These are phyloP conservation scores for Linum tenue DNA, from an alignment of 345 rosid genomes.

Conservation along the genomic window DNA sequence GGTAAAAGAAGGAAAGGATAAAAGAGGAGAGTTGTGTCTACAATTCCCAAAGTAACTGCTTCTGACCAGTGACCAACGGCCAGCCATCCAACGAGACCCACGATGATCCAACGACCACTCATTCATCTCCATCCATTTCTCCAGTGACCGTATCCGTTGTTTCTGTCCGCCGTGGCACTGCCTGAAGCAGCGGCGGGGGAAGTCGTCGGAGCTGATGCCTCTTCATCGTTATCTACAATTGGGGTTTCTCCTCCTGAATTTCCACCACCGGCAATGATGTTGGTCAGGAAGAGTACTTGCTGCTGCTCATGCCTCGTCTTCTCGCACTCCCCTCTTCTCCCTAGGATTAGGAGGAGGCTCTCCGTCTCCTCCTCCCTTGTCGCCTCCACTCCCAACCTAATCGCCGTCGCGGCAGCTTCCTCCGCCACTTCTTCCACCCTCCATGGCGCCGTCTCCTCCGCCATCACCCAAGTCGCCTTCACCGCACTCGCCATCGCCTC, in stretches of 20 bases:
- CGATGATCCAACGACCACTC: background rate
- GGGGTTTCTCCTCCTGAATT: too few species aligned
- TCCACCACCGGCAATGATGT: background rate
- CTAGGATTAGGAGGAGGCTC: background rate
- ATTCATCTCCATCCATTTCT: background rate
- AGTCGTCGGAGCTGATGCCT: background rate
- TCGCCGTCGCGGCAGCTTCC: conserved; percentile 36
- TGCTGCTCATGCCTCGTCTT: background rate
- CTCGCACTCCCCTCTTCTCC: background rate
- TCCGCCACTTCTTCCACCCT: conserved; percentile 27
- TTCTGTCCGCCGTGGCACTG: background rate
- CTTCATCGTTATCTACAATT: too few species aligned
- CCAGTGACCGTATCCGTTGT: background rate
- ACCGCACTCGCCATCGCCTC: conserved; percentile 68
- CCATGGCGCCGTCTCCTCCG: conserved; percentile 53
- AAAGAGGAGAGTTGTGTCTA: too few species aligned
- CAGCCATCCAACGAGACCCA: too few species aligned
- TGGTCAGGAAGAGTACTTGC: background rate
- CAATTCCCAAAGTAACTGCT: too few species aligned
- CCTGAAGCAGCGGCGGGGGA: background rate
- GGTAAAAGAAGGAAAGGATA: too few species aligned
- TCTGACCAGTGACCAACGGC: too few species aligned
- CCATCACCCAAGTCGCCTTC: conserved; percentile 62
- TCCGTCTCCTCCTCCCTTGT: conserved; percentile 19
- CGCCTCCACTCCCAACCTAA: conserved; percentile 27